Percentiles rank a stretch among this genome's conserved stretches.
Conservation (phyloP, 495 filamentous ascomycete species). For the Usnea hakonensis region DNA sequence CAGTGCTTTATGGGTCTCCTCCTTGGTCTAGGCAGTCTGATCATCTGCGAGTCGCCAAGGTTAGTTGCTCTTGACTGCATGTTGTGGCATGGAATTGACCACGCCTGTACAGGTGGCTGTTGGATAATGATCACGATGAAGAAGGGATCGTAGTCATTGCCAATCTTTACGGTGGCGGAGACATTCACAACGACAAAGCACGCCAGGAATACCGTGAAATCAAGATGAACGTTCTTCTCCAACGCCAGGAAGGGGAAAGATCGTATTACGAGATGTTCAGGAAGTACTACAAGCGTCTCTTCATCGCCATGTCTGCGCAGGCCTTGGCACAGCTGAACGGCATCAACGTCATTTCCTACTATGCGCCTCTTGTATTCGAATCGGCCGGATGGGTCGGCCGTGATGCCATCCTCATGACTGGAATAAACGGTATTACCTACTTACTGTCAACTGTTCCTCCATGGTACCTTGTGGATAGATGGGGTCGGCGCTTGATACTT, state of each 20-base stretch:
- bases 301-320: constrained; percentile 99
- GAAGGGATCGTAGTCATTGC: constrained; percentile 97
- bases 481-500: constrained; percentile 84
- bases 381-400: constrained; percentile 89
- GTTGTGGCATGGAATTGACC: not conserved
- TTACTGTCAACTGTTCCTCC: constrained; percentile 85
- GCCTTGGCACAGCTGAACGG: constrained; percentile 93
- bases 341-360: constrained; percentile 99
- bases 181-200: constrained; percentile 85
- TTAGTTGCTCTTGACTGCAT: constrained; percentile 33
- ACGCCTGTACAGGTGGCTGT: constrained; percentile 62
- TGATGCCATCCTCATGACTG: constrained; percentile 91
- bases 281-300: constrained; percentile 82
- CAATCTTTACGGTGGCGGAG: constrained; percentile 90
- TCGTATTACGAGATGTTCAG: constrained; percentile 92
- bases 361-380: constrained; percentile 93
- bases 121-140: constrained; percentile 97
- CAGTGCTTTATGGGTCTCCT: constrained; percentile 90
- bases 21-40: constrained; percentile 72
- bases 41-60: constrained; percentile 96
- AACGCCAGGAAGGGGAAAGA: constrained; percentile 88
- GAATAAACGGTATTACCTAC: constrained; percentile 91
- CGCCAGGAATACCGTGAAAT: constrained; percentile 95
- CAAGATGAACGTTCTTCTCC: constrained; percentile 91
- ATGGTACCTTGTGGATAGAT: constrained; percentile 93